Base-by-base conservation (phyloP, 2,329 filamentous ascomycete genomes). In the Cladosporium cucumerinum region DNA sequence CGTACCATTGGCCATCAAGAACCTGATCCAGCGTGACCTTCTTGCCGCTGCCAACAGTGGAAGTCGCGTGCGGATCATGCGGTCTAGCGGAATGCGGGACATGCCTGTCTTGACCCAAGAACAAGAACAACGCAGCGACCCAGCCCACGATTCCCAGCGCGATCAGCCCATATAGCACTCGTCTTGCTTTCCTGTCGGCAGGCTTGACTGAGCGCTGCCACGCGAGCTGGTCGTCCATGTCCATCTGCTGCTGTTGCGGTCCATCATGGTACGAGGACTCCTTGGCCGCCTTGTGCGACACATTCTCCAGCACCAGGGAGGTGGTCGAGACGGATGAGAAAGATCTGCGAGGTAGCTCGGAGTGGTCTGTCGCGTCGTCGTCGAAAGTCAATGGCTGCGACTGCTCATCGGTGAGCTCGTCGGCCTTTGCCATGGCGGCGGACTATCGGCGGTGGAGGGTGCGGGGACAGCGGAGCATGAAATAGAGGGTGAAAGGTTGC, bases 241-340 rank as follows among this genome's bases (percentile, higher is more conserved):
- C 84, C 67, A 82, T 74, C 78, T 81, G 72, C 76, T 75, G 69
- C 70, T 74, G 67, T 66, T 67, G 68, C 67, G 72, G 71, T 69
- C 76, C 67, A 55, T 71, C 67, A 65, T 69, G 63, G 70, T 83
- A 76, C 14, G 67, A 75, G 72, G 66, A 83, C 79, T 68, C 84
- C 72, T 64, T 78, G 74, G 67, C 76, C 70, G 69, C 76, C 68
- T 72, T 77, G 74, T 91, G 88, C 71, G 86, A 84, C 69, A 94
- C 84, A 68, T 89, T 87, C 69, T 95, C 91, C 74, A 95, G 91
- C 62, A 95, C 86, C 16, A 95, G 82, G 71, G 91, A 94, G 4
- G 89, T 93, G 12, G 91, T 94, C 36, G 91, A 95, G n/a, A 87
- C 88, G 48, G 89, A 89, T n/a, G 89, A 91, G 54, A 86, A 77